A percentile compares a stretch with the other conserved stretches of the same genome.
phyloP scores from a whole-genome alignment of 768 basidiomycete genomes.

The Tulasnella sp. region DNA sequence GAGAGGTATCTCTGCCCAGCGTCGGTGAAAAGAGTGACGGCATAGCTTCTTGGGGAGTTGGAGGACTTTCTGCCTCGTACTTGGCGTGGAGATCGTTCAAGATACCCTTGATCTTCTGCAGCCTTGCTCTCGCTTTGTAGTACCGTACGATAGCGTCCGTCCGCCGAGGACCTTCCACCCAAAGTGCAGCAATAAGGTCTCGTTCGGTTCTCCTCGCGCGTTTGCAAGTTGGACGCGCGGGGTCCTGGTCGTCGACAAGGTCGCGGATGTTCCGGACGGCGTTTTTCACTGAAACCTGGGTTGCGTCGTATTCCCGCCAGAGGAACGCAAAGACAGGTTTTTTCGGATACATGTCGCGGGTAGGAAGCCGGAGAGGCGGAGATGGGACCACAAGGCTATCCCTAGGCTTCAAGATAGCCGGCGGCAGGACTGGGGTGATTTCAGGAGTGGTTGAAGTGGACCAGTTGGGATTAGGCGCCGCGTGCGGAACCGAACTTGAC shows the following conservation, averaged over 20 bases:
- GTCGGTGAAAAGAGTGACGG: neutral
- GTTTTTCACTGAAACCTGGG: neutral
- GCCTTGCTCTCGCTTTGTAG: neutral
- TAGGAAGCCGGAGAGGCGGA: neutral
- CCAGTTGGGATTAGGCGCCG: neutral
- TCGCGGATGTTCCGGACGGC: slow-evolving; percentile 4
- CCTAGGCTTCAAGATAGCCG: neutral
- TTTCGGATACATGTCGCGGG: neutral
- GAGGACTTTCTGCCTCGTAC: neutral
- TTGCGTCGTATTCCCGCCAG: neutral
- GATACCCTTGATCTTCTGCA: neutral
- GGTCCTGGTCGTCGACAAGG: neutral
- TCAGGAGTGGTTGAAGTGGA: neutral
- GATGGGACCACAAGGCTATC: neutral
- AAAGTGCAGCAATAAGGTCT: neutral
- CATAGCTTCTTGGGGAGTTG: neutral
- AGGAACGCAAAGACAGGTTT: neutral
- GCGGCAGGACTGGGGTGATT: neutral
- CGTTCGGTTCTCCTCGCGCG: neutral
- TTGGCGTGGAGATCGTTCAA: neutral
- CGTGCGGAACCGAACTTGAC: neutral
- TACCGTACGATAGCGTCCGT: neutral
- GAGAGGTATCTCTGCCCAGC: neutral
- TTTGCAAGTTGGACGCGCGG: neutral
- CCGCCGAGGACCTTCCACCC: neutral